Percentiles rank a stretch among this genome's conserved stretches.
Conservation (phyloP, 345 rosid species). For the Eucalyptus melliodora region DNA sequence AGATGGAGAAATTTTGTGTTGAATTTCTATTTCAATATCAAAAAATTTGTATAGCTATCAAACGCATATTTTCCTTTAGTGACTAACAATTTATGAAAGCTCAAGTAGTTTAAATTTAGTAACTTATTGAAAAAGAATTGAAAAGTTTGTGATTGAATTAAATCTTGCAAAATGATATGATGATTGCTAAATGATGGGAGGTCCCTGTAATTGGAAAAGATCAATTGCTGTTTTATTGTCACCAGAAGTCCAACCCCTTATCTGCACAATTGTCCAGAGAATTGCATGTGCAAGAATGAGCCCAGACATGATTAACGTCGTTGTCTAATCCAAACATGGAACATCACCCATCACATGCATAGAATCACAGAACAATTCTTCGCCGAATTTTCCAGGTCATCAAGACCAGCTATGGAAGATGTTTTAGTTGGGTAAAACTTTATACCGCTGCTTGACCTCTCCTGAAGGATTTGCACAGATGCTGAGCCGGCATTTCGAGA, state of each 20-base stretch:
- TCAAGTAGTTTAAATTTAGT: neutral
- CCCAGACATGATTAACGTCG: neutral
- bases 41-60: too few relatives aligned
- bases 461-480: constrained; percentile 12
- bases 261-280: neutral
- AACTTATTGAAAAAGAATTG: neutral
- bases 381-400: neutral
- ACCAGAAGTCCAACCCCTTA: neutral
- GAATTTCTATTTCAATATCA: too few relatives aligned
- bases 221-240: neutral
- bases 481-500: neutral
- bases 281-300: neutral
- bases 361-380: neutral
- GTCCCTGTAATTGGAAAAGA: neutral
- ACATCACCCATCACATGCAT: neutral
- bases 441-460: neutral
- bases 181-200: neutral
- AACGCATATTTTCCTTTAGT: accelerated
- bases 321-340: neutral
- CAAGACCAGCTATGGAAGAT: neutral
- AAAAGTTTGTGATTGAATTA: neutral
- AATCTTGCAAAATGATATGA: neutral
- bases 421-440: neutral
- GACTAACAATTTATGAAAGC: neutral
- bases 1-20: too few relatives aligned